phyloP scores from a whole-genome alignment of 441 rosid genomes.

The Kokia cookei region DNA sequence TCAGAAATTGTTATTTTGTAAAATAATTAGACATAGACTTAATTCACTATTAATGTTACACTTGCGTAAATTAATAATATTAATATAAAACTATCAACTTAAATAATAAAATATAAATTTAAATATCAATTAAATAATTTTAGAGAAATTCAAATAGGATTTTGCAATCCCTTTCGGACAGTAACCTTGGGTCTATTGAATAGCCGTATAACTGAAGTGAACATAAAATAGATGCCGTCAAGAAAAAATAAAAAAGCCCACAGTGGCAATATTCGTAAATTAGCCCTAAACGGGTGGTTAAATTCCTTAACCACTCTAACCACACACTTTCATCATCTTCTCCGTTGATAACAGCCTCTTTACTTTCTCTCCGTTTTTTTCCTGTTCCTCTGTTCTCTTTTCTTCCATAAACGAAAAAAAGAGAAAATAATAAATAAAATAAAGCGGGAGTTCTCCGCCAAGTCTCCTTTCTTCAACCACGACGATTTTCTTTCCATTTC shows the following conservation, averaged over 20 bases:
- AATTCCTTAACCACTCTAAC: neutral
- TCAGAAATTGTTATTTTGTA: no score
- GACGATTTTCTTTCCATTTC: neutral
- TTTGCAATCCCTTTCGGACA: no score
- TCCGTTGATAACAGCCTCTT: conserved; percentile 20
- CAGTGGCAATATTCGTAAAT: conserved; percentile 21
- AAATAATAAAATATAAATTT: no score
- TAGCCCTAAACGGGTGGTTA: conserved; percentile 3
- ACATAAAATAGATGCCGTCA: neutral
- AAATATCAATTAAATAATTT: no score
- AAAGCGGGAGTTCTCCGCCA: conserved; percentile 31
- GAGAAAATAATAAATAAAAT: neutral
- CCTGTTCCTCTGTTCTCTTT: neutral
- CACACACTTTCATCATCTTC: conserved; percentile 22
- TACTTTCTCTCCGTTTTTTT: conserved; percentile 11
- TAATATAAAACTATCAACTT: no score
- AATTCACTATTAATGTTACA: no score
- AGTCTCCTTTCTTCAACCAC: conserved; percentile 16
- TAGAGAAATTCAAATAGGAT: no score
- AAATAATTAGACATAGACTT: no score
- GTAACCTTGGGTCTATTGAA: no score
- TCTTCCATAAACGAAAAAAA: neutral
- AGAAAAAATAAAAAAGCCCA: neutral
- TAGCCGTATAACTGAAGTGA: no score
- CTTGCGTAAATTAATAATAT: no score